Conservation (phyloP, 768 basidiomycete genomes). For the Boletus rubescentipes region DNA sequence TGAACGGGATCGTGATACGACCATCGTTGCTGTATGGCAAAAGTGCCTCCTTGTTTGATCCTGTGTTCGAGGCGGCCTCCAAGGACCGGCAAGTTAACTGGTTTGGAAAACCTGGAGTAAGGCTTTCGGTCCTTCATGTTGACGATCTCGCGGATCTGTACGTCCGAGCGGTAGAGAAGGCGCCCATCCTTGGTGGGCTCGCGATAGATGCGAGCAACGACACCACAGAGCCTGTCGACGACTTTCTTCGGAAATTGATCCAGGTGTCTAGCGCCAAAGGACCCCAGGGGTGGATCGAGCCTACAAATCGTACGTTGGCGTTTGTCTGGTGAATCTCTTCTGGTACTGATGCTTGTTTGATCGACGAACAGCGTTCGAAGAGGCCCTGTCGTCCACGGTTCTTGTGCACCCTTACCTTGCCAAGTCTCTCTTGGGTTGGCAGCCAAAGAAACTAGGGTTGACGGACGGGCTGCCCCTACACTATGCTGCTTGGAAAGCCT, state of each 20-base stretch:
- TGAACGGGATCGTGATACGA: conserved; percentile 37
- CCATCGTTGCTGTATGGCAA: conserved; percentile 32
- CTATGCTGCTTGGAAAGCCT: conserved; percentile 25
- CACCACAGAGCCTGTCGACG: conserved; percentile 27
- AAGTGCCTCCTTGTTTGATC: conserved; percentile 21
- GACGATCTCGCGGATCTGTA: conserved; percentile 38
- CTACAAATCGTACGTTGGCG: conserved; percentile 23
- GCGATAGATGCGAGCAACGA: conserved; percentile 34
- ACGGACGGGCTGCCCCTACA: conserved; percentile 35
- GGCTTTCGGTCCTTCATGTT: conserved; percentile 29
- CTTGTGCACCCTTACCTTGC: conserved; percentile 27
- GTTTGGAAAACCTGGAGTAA: conserved; percentile 27
- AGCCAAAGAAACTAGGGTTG: conserved; percentile 31
- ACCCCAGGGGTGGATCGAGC: conserved; percentile 17
- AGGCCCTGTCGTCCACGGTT: conserved; percentile 21
- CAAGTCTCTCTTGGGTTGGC: conserved; percentile 34
- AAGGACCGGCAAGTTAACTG: conserved; percentile 13
- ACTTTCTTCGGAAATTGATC: conserved; percentile 28
- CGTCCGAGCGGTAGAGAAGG: conserved; percentile 33
- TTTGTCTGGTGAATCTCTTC: not conserved
- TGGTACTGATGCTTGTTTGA: not conserved
- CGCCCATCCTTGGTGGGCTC: conserved; percentile 28
- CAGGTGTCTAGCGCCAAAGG: conserved; percentile 29
- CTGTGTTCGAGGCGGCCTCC: conserved; percentile 25
- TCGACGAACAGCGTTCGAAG: conserved; percentile 19